Conservation (phyloP, 2,329 filamentous ascomycete genomes). For the Talaromyces sp. region DNA sequence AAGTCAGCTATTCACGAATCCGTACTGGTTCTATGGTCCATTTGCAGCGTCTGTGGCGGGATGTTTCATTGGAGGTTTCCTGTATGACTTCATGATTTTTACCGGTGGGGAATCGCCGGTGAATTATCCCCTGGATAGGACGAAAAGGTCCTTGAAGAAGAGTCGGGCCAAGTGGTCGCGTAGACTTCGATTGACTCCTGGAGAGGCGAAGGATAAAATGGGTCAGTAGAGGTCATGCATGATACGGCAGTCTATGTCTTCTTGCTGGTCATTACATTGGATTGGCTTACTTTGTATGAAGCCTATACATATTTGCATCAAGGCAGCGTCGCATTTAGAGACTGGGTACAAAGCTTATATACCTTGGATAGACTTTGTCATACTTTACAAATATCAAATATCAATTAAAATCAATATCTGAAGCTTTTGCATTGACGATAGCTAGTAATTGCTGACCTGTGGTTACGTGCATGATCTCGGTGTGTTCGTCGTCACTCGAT, state of each 20-base stretch:
- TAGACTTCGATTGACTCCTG: constrained; percentile 24
- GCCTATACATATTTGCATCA: background rate
- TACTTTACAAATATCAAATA: no score
- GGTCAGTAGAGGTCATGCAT: background rate
- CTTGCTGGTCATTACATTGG: background rate
- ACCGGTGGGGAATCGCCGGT: constrained; percentile 50
- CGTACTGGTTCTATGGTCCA: constrained; percentile 48
- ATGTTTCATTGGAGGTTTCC: constrained; percentile 44
- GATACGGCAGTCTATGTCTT: background rate
- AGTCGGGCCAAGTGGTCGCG: constrained; percentile 35
- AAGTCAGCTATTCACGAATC: constrained; percentile 38
- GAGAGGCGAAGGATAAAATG: background rate
- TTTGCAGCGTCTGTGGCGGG: constrained; percentile 40
- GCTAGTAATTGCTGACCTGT: no score
- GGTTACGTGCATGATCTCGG: no score
- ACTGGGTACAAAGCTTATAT: background rate
- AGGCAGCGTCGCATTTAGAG: background rate
- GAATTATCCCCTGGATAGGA: constrained; percentile 48
- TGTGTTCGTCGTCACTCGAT: no score
- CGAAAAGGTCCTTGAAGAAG: constrained; percentile 44
- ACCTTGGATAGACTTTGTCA: no score
- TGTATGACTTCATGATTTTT: constrained; percentile 53
- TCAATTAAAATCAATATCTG: no score
- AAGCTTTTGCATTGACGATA: no score
- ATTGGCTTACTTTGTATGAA: background rate